Conservation (phyloP, 345 rosid genomes). For the Turnera subulata region DNA sequence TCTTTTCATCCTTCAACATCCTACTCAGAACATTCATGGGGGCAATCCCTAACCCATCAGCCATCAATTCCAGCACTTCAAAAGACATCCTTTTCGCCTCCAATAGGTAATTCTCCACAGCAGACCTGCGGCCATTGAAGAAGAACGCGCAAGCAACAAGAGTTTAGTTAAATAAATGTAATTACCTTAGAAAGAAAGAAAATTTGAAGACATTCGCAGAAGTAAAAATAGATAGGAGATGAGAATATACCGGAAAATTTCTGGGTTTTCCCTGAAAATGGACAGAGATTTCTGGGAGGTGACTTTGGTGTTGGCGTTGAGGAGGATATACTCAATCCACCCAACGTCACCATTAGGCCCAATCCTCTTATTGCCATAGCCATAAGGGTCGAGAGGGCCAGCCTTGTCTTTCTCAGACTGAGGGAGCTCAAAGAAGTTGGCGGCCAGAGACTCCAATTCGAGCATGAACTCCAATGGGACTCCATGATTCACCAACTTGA, state of each 20-base stretch:
- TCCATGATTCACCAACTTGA: slow-evolving; percentile 78
- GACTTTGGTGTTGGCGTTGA: slow-evolving; percentile 39
- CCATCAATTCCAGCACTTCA: slow-evolving; percentile 28
- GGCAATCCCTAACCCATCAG: slow-evolving; percentile 30
- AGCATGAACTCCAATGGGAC: slow-evolving; percentile 47
- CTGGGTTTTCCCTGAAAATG: slow-evolving; percentile 29
- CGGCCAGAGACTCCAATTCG: slow-evolving; percentile 48
- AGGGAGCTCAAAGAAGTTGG: slow-evolving; percentile 58
- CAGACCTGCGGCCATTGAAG: slow-evolving; percentile 10
- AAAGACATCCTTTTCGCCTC: slow-evolving; percentile 30
- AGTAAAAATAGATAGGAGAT: no score
- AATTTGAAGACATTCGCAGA: neutral
- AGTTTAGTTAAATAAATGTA: no score
- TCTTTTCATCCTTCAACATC: slow-evolving; percentile 28
- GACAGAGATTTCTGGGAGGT: slow-evolving; percentile 26
- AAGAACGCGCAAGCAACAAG: no score
- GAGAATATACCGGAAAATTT: slow-evolving; percentile 42
- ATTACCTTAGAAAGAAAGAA: neutral
- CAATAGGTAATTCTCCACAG: slow-evolving; percentile 31
- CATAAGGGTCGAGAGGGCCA: slow-evolving; percentile 77
- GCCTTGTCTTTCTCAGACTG: slow-evolving; percentile 50
- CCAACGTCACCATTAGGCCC: slow-evolving; percentile 77
- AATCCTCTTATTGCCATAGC: slow-evolving; percentile 66
- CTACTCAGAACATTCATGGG: slow-evolving; percentile 27
- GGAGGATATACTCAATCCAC: slow-evolving; percentile 70